These are phyloP conservation scores for Scutellaria baicalensis DNA, from an alignment of 257 asterid species.

Conservation along the genomic window DNA sequence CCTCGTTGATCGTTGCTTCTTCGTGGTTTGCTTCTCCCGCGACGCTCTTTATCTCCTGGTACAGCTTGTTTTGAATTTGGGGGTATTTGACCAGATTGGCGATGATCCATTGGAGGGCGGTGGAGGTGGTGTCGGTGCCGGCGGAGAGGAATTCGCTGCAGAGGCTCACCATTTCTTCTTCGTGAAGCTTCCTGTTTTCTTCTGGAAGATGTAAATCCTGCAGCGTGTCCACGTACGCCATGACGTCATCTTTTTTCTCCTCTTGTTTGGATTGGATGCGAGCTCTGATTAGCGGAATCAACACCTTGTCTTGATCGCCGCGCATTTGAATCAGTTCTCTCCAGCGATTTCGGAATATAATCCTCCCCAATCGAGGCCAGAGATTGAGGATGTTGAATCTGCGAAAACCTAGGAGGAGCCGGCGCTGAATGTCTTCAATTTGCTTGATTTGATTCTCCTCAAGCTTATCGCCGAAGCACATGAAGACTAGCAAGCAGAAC, in stretches of 20 bases:
- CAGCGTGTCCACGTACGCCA: constrained; percentile 56
- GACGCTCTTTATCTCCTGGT: constrained; percentile 33
- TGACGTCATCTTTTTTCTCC: neutral
- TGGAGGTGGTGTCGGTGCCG: constrained; percentile 64
- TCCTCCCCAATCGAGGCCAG: constrained; percentile 42
- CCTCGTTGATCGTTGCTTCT: constrained; percentile 29
- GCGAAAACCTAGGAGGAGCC: constrained; percentile 18
- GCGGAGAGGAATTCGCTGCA: constrained; percentile 54
- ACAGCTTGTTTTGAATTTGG: constrained; percentile 34
- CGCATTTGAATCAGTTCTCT: constrained; percentile 31
- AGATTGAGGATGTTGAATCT: constrained; percentile 29
- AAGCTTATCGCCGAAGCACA: constrained; percentile 64
- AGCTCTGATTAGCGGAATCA: constrained; percentile 44
- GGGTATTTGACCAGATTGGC: constrained; percentile 63
- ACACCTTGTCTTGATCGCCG: constrained; percentile 29
- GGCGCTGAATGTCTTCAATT: constrained; percentile 32
- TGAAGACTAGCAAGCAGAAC: constrained; percentile 46
- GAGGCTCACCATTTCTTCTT: constrained; percentile 41
- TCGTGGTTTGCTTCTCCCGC: neutral
- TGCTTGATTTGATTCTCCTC: constrained; percentile 38
- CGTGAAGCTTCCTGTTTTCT: constrained; percentile 38
- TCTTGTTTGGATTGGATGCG: constrained; percentile 24
- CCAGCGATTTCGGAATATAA: constrained; percentile 38
- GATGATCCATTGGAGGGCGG: constrained; percentile 64
- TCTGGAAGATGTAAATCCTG: constrained; percentile 40